These are phyloP conservation scores for Ceratocystis alfenasii DNA, from an alignment of 2,329 filamentous ascomycete species.

Conservation along the genomic window DNA sequence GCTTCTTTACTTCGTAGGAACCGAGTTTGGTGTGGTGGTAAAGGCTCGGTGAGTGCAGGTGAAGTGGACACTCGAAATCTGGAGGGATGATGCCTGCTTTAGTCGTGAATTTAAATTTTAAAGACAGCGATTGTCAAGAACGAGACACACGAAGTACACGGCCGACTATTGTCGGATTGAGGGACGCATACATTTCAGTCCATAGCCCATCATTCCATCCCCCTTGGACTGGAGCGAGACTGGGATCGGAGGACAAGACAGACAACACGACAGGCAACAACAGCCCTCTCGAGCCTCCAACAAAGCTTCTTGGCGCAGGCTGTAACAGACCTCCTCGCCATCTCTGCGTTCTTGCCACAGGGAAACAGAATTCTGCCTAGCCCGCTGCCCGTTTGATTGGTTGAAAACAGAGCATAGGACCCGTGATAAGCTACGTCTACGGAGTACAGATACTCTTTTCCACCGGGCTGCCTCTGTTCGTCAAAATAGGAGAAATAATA, in stretches of 20 bases:
- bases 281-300: neutral
- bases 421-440: neutral
- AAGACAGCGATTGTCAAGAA: constrained; percentile 3
- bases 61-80: neutral
- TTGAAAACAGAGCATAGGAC: neutral
- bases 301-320: neutral
- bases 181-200: constrained; percentile 5
- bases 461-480: neutral
- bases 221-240: neutral
- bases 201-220: neutral
- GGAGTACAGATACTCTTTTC: neutral
- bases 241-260: neutral
- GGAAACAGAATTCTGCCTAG: neutral
- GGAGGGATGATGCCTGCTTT: constrained; percentile 3
- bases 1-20: constrained; percentile 6
- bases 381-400: neutral
- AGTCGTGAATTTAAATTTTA: neutral
- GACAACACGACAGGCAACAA: neutral
- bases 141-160: neutral
- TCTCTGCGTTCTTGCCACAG: neutral
- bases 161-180: neutral
- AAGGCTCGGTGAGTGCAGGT: constrained; percentile 1
- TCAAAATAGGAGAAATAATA: neutral
- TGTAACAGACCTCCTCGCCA: neutral
- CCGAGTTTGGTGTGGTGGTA: neutral